These are phyloP conservation scores for Saccharomycopsis sp. DNA, from an alignment of 805 yeast species.

Conservation along the genomic window DNA sequence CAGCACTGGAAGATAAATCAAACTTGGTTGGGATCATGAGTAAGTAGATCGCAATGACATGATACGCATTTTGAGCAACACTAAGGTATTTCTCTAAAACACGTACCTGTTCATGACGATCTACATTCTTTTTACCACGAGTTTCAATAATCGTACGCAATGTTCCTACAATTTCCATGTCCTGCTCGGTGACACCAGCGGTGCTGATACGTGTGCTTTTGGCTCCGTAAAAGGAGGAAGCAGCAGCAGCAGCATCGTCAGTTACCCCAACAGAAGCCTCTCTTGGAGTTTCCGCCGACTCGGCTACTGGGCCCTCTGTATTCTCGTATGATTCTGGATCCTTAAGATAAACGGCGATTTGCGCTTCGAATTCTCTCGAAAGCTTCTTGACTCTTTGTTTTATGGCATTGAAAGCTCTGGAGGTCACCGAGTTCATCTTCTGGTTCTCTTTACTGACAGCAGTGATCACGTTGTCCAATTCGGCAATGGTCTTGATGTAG, in stretches of 20 bases:
- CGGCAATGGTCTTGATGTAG: slow-evolving; percentile 61
- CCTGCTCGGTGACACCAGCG: slow-evolving; percentile 32
- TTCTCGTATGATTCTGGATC: slow-evolving; percentile 71
- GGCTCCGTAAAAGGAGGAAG: slow-evolving; percentile 28
- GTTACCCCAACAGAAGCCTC: slow-evolving; percentile 27
- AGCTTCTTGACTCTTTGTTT: slow-evolving; percentile 85
- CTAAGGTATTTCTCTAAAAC: slow-evolving; percentile 53
- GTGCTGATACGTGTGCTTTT: slow-evolving; percentile 6
- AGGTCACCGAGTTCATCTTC: slow-evolving; percentile 72
- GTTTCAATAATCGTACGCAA: slow-evolving; percentile 73
- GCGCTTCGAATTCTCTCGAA: slow-evolving; percentile 57
- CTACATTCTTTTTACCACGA: slow-evolving; percentile 94
- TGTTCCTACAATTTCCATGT: slow-evolving; percentile 57
- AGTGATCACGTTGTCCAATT: slow-evolving; percentile 59
- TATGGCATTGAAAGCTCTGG: slow-evolving; percentile 80
- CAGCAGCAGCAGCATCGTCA: slow-evolving; percentile 27
- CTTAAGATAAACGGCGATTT: slow-evolving; percentile 53
- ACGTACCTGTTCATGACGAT: slow-evolving; percentile 68
- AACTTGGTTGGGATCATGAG: slow-evolving; percentile 83
- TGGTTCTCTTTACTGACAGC: slow-evolving; percentile 46
- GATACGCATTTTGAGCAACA: slow-evolving; percentile 56
- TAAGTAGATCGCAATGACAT: slow-evolving; percentile 69
- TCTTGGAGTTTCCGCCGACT: slow-evolving; percentile 25
- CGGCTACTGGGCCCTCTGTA: slow-evolving; percentile 34
- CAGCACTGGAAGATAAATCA: slow-evolving; percentile 62